These are phyloP conservation scores for Moricandia moricandioides DNA, from an alignment of 345 rosid species.

Conservation along the genomic window DNA sequence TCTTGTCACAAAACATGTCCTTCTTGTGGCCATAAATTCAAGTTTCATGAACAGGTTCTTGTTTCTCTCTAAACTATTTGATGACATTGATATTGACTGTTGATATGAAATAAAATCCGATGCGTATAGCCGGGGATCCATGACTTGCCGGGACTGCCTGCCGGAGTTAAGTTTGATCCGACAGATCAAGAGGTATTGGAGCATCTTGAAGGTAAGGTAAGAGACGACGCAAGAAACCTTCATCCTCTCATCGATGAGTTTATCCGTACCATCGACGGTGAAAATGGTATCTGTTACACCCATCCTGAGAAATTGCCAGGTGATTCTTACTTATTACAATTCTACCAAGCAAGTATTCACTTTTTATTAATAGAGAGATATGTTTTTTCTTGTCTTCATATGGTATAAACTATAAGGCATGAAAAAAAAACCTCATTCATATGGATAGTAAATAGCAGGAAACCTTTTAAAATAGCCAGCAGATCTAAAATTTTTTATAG, in stretches of 20 bases:
- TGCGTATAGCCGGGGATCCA: slow-evolving; percentile 58
- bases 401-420: neutral
- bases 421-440: neutral
- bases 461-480: neutral
- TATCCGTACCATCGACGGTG: slow-evolving; percentile 87
- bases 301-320: slow-evolving; percentile 98
- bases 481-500: neutral
- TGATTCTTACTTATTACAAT: slow-evolving; percentile 11
- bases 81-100: neutral
- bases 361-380: neutral
- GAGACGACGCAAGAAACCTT: slow-evolving; percentile 62
- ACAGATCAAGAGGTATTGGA: slow-evolving; percentile 93
- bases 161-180: slow-evolving; percentile 98
- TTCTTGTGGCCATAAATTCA: slow-evolving; percentile 89
- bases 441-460: neutral
- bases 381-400: neutral
- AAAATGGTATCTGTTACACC: slow-evolving; percentile 97
- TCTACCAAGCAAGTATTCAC: neutral
- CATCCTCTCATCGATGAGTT: slow-evolving; percentile 93
- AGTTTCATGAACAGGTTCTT: slow-evolving; percentile 58
- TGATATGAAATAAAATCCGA: neutral
- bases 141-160: slow-evolving; percentile 91
- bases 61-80: neutral
- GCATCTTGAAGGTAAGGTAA: slow-evolving; percentile 87
- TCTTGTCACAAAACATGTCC: slow-evolving; percentile 59